Conservation (phyloP, 2,329 filamentous ascomycete species). For the Fulvia fulva region DNA sequence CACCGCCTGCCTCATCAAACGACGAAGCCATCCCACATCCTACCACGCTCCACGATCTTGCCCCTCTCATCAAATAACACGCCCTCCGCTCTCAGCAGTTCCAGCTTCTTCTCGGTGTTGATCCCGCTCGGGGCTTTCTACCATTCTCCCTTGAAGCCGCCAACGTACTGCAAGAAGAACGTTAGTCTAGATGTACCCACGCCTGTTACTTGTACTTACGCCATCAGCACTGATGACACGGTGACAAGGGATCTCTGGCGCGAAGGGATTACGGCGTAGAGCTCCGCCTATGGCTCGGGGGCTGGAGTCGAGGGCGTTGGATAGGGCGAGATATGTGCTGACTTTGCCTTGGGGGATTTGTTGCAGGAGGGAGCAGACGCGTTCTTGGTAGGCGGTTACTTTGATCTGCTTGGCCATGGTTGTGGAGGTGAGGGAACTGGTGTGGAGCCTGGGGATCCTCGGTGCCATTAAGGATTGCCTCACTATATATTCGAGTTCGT, state of each 20-base stretch:
- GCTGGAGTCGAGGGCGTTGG: slow-evolving; percentile 64
- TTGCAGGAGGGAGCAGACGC: slow-evolving; percentile 67
- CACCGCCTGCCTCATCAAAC: slow-evolving; percentile 1
- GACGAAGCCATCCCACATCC: slow-evolving; percentile 44
- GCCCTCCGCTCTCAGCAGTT: slow-evolving; percentile 59
- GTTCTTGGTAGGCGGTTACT: slow-evolving; percentile 21
- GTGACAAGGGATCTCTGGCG: slow-evolving; percentile 75
- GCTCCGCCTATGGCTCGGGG: slow-evolving; percentile 75
- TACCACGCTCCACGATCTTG: slow-evolving; percentile 50
- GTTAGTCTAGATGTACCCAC: background rate
- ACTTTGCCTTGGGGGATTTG: slow-evolving; percentile 72
- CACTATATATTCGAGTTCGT: background rate
- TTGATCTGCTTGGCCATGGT: background rate
- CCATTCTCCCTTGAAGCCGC: slow-evolving; percentile 68
- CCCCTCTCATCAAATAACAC: slow-evolving; percentile 60
- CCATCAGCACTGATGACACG: slow-evolving; percentile 72
- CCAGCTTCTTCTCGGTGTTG: slow-evolving; percentile 62
- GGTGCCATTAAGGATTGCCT: background rate
- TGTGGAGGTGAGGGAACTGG: no score
- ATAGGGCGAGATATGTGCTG: slow-evolving; percentile 69
- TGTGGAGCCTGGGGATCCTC: no score
- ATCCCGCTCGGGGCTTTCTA: slow-evolving; percentile 58
- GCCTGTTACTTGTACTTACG: slow-evolving; percentile 32
- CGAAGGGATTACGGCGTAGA: slow-evolving; percentile 73
- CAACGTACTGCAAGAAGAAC: slow-evolving; percentile 43